These are phyloP conservation scores for Myotisia sp. DNA, from an alignment of 2,329 filamentous ascomycete species.

Conservation along the genomic window DNA sequence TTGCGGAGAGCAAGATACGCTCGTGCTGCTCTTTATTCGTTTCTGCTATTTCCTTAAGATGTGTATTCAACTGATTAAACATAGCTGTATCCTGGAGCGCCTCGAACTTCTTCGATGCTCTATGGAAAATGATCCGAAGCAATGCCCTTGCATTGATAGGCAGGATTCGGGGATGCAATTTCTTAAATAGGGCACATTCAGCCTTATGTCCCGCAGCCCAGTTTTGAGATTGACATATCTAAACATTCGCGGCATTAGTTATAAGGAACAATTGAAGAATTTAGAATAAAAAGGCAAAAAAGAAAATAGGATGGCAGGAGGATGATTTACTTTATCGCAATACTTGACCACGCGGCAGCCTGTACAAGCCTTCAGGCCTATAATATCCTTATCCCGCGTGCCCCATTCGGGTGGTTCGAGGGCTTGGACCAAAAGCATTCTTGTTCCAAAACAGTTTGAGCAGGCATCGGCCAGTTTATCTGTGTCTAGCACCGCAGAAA, in stretches of 20 bases:
- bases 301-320: slow-evolving; percentile 3
- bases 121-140: slow-evolving; percentile 39
- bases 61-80: slow-evolving; percentile 34
- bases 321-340: slow-evolving; percentile 40
- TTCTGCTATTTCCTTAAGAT: slow-evolving; percentile 35
- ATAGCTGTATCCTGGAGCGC: slow-evolving; percentile 28
- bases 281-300: too few relatives aligned
- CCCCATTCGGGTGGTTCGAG: slow-evolving; percentile 12
- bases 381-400: too few relatives aligned
- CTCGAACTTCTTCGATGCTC: slow-evolving; percentile 22
- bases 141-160: slow-evolving; percentile 44
- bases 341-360: slow-evolving; percentile 46
- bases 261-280: not conserved
- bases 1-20: slow-evolving; percentile 36
- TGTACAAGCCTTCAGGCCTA: slow-evolving; percentile 40
- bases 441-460: slow-evolving; percentile 39
- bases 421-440: slow-evolving; percentile 16
- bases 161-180: slow-evolving; percentile 33
- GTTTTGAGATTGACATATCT: slow-evolving; percentile 45
- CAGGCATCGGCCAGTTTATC: slow-evolving; percentile 41
- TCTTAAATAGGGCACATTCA: slow-evolving; percentile 42
- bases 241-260: slow-evolving; percentile 3
- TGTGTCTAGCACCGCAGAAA: slow-evolving; percentile 24
- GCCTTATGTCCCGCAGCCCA: slow-evolving; percentile 47
- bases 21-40: slow-evolving; percentile 30